Evolutionary conservation across 23 red algal species (phyloP), one percentile per base, ranked within the genome.

Genomic region (Gracilaria gracilis): DNA sequence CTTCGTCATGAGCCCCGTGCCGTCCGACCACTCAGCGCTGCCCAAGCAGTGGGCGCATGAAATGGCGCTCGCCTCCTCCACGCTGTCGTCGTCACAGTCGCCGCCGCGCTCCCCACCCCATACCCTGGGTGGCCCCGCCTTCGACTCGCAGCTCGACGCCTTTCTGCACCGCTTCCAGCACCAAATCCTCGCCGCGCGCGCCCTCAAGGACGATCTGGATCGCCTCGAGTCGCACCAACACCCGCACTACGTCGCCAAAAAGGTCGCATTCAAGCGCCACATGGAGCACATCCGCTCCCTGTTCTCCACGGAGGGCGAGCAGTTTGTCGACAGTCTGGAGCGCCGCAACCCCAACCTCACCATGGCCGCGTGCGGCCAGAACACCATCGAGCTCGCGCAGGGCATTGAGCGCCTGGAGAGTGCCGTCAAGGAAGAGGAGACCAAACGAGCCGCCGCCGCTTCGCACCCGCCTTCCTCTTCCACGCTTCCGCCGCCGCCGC

Each of bases 61-160:
- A 57, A 90, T 90, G 36, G 87, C 87, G 5, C 57, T 65, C 11
- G 87, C 76, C 3, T 62, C 87, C 74, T 79, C 87, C 55, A 59
- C 85, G 16, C 35, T 61, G 16, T 58, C 65, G 27, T 32, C 75
- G 31, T 25, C 72, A 33, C 6, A 36, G 36, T n/a, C 69, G 12
- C 28, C 23, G 38, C 72, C 82, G 5, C 5, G 46, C 2, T 25
- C 65, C 32, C 82, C 61, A 8, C 32, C 87, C 29, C 19, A 90
- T 20, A 69, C 87, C 17, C 76, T 81, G 9, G 87, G 55, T 14
- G 87, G 34, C 53, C 76, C 23, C 29, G 59, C 61, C 7, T 92
- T 92, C 71, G 89, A 92, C 67, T 42, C 48, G 21, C 89, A 84
- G 65, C 80, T 92, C 2, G 89, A 92, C 78, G 89, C 37, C 80